Base-by-base conservation (phyloP, 352 stramenopile genomes). In the Pythium phragmiticola region DNA sequence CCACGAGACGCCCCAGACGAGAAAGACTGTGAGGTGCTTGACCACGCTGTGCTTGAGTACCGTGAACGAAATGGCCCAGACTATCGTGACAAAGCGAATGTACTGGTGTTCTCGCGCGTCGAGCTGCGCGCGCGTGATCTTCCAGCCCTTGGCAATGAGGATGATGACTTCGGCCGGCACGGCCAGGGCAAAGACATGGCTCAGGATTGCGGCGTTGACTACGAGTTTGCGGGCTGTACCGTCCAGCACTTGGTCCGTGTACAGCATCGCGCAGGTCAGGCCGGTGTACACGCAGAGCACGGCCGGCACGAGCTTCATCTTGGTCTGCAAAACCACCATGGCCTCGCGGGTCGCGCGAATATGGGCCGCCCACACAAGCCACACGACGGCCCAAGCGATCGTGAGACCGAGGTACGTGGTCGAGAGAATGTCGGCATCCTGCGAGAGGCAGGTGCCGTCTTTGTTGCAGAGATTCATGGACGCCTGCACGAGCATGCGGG, bases 81-180 rank as follows among this genome's bases (percentile, higher is more conserved):
- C 63, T 16, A 86, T 12, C 39, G 78, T 77, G 39, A 88, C 68
- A 36, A 84, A 78, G 39, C 78, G 78, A 42, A 88, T 77, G 74
- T 82, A 84, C 57, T 84, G 76, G 21, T 74, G 37, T 46, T 88
- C 81, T 47, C 77, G 77, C 7, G 53, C 21, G 2, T 73, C 70
- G 3, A 90, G 60, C n/a, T 72, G 52, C 7, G 59, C 61, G 0
- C 81, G 77, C 11, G 78, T 90, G 64, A 90, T 88, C 59, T 90
- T 80, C 81, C 81, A 90, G 19, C 81, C 81, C 50, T 88, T 88
- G 11, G 81, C 78, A 8, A 88, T 75, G 34, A 88, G 36, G n/a
- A 88, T 55, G 4, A 88, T 33, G 19, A 82, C 59, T 50, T 88
- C 78, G 7, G 69, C 75, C 4, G 78, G 73, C 28, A 84, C 70